These are phyloP conservation scores for Bromus sterilis DNA, from an alignment of 176 grass and related monocot species.

Conservation along the genomic window DNA sequence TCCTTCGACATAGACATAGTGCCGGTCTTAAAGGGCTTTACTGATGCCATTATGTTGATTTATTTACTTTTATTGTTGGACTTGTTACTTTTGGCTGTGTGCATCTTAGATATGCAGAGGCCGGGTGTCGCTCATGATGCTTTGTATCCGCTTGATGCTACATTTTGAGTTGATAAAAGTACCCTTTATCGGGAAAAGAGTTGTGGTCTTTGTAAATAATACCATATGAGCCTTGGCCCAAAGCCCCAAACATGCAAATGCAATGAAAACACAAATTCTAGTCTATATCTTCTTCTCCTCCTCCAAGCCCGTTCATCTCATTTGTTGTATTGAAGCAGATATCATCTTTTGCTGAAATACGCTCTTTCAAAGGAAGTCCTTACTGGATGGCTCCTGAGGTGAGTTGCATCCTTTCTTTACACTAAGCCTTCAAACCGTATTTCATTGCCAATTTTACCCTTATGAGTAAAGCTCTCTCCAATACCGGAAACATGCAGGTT, in stretches of 20 bases:
- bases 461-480: neutral
- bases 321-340: conserved; percentile 58
- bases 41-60: too few species aligned
- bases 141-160: too few species aligned
- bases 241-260: neutral
- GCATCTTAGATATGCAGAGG: too few species aligned
- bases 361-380: conserved; percentile 96
- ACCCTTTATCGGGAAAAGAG: too few species aligned
- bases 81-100: too few species aligned
- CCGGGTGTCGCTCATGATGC: too few species aligned
- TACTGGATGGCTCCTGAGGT: conserved; percentile 99
- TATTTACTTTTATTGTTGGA: too few species aligned
- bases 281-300: neutral
- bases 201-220: neutral
- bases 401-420: conserved; percentile 5
- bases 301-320: conserved; percentile 2
- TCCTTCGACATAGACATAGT: too few species aligned
- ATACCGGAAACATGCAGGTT: conserved; percentile 41
- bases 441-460: neutral
- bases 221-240: neutral
- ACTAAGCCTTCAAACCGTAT: neutral
- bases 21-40: too few species aligned
- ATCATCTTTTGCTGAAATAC: conserved; percentile 88
- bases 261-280: neutral
- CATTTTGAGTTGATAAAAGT: too few species aligned